phyloP scores from a whole-genome alignment of 2,329 filamentous ascomycete genomes.

The Ascochyta lentis region DNA sequence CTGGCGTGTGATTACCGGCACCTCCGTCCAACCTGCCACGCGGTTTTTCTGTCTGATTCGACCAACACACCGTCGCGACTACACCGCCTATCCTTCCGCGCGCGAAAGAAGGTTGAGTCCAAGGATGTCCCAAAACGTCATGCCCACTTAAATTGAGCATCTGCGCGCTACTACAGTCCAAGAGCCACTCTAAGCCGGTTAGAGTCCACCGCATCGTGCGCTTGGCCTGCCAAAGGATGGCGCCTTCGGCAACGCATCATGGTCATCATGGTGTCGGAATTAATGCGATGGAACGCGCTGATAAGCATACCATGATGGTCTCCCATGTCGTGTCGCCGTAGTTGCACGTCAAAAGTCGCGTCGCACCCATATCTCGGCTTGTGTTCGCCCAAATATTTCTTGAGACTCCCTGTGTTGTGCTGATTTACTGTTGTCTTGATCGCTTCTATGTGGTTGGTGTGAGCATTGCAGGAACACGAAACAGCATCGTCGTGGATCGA shows the following conservation, averaged over 20 bases:
- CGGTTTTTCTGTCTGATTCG: not conserved
- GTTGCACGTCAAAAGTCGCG: conserved; percentile 14
- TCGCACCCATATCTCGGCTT: conserved; percentile 10
- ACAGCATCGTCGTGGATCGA: conserved; percentile 7
- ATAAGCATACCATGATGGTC: conserved; percentile 30
- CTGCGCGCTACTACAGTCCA: conserved; percentile 23
- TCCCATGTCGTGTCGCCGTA: conserved; percentile 7
- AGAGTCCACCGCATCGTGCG: conserved; percentile 3
- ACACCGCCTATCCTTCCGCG: conserved; percentile 16
- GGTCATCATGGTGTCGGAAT: conserved; percentile 28
- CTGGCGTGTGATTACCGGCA: not conserved
- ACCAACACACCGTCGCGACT: not conserved
- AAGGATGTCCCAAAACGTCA: conserved; percentile 24
- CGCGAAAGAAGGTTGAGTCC: conserved; percentile 3
- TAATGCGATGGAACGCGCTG: conserved; percentile 18
- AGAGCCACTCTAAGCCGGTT: conserved; percentile 10
- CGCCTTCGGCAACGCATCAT: conserved; percentile 23
- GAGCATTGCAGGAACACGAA: conserved; percentile 3
- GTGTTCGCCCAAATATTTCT: conserved; percentile 9
- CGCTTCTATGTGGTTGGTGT: conserved; percentile 8
- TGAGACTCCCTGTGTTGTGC: conserved; percentile 4
- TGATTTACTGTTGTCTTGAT: conserved; percentile 12
- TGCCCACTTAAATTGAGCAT: conserved; percentile 19
- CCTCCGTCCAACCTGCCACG: conserved; percentile 1
- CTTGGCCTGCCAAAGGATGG: conserved; percentile 17